Conservation (phyloP, 495 filamentous ascomycete species). For the Usnea hakonensis region DNA sequence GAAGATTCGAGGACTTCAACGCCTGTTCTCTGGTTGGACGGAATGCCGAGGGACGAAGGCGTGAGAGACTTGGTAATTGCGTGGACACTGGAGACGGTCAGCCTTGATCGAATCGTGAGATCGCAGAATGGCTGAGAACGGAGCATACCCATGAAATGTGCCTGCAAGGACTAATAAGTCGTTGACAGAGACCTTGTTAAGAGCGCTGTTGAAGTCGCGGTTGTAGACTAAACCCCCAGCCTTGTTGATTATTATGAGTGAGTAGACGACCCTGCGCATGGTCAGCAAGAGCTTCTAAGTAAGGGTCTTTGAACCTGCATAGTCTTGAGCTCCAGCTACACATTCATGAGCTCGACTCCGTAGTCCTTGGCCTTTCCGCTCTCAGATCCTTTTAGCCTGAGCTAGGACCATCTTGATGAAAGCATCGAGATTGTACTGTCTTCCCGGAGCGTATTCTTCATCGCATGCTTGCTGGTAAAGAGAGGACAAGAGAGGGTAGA, state of each 20-base stretch:
- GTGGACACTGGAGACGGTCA: conserved; percentile 55
- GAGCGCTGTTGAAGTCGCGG: conserved; percentile 73
- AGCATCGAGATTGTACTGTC: neutral
- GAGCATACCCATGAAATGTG: conserved; percentile 83
- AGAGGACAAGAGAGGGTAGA: neutral
- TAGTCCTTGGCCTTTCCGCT: neutral
- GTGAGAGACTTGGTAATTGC: conserved; percentile 80
- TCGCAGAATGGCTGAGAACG: conserved; percentile 12
- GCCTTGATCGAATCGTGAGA: neutral
- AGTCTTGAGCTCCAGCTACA: neutral
- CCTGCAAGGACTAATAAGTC: conserved; percentile 96
- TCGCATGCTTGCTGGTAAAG: neutral
- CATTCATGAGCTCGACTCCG: neutral
- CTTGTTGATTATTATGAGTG: conserved; percentile 96
- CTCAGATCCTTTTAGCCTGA: neutral
- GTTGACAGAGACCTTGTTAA: conserved; percentile 83
- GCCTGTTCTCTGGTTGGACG: conserved; percentile 45
- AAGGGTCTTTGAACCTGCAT: neutral
- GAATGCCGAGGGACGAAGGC: conserved; percentile 40
- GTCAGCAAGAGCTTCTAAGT: conserved; percentile 1
- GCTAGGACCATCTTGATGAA: neutral
- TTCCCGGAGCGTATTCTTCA: neutral
- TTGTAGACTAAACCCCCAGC: conserved; percentile 94
- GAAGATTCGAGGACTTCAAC: conserved; percentile 87
- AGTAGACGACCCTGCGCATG: conserved; percentile 72